Evolutionary conservation across 768 basidiomycete species (phyloP).

Genomic region (Pisolithus orientalis): DNA sequence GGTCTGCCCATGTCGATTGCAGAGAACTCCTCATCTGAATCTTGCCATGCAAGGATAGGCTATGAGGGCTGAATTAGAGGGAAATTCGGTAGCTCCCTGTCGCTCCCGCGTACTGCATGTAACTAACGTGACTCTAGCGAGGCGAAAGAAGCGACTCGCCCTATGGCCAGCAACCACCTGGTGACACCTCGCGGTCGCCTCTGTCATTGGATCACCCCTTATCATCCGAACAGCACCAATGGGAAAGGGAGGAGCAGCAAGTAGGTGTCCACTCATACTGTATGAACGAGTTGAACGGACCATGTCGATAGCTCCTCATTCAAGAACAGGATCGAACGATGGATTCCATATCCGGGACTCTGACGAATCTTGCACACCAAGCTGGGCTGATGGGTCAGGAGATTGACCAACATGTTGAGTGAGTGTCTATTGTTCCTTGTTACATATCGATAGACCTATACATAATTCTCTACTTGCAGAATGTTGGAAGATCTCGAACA

Average conservation of each 20-base stretch:
- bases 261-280: slow-evolving; percentile 28
- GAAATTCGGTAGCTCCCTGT: slow-evolving; percentile 11
- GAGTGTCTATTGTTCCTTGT: slow-evolving; percentile 20
- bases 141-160: slow-evolving; percentile 10
- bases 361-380: slow-evolving; percentile 81
- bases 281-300: neutral
- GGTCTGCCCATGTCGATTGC: slow-evolving; percentile 42
- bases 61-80: slow-evolving; percentile 62
- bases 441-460: neutral
- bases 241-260: slow-evolving; percentile 86
- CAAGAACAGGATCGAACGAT: slow-evolving; percentile 87
- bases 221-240: slow-evolving; percentile 54
- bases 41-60: slow-evolving; percentile 49
- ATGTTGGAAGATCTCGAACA: slow-evolving; percentile 74
- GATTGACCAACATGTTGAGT: slow-evolving; percentile 90
- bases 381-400: slow-evolving; percentile 94
- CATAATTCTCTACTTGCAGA: slow-evolving; percentile 33
- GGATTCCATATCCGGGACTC: slow-evolving; percentile 79
- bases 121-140: neutral
- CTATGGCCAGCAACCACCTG: slow-evolving; percentile 8
- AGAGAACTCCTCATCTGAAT: slow-evolving; percentile 3
- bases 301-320: slow-evolving; percentile 64
- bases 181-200: slow-evolving; percentile 14
- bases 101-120: neutral
- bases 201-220: slow-evolving; percentile 5